These are phyloP conservation scores for Tulasnella calospora DNA, from an alignment of 768 basidiomycete genomes.

Conservation along the genomic window DNA sequence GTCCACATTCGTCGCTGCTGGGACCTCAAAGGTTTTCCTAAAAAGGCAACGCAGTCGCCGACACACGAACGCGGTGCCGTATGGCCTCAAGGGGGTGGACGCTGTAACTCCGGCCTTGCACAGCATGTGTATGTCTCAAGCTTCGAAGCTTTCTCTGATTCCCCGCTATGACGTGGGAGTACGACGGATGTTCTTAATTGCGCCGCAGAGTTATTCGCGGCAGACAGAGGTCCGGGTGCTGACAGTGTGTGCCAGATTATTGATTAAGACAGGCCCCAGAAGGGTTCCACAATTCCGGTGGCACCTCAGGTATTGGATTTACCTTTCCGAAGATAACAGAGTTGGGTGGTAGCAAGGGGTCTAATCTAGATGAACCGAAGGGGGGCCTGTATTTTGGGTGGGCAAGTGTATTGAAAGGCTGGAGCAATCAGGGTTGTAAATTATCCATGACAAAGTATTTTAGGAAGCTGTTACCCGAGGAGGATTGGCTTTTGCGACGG, in stretches of 20 bases:
- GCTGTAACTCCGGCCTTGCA: not conserved
- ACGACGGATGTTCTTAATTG: not conserved
- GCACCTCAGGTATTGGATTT: not conserved
- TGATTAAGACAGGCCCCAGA: not conserved
- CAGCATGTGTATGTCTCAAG: not conserved
- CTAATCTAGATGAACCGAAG: not conserved
- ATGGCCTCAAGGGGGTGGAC: not conserved
- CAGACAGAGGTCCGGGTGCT: not conserved
- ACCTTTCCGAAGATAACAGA: not conserved
- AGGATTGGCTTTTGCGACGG: not conserved
- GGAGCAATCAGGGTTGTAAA: not conserved
- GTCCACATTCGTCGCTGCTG: not conserved
- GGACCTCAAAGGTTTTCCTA: not conserved
- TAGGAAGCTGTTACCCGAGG: not conserved
- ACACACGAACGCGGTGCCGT: not conserved
- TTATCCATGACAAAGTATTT: not conserved
- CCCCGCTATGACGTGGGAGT: not conserved
- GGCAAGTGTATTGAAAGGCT: not conserved
- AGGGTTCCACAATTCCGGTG: not conserved
- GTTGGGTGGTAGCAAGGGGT: not conserved
- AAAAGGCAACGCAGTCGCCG: not conserved
- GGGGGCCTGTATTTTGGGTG: not conserved
- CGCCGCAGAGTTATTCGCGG: not conserved
- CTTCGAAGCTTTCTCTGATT: not conserved
- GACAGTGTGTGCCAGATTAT: not conserved